Evolutionary conservation across 306 rosid genomes (phyloP), one percentile per base, ranked within the genome.

Genomic region (Canavalia gladiata): DNA sequence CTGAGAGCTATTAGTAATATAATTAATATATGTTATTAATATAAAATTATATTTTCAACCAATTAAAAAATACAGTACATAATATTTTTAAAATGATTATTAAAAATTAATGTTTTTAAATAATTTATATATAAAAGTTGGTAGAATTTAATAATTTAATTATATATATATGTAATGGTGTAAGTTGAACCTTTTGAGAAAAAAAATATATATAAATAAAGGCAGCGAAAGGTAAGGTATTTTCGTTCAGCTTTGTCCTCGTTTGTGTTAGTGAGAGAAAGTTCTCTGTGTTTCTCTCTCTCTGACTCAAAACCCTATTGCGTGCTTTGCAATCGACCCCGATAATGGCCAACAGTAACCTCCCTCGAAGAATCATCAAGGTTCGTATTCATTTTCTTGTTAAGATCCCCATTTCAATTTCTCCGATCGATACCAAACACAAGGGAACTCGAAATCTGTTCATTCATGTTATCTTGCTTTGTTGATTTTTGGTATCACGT

Each of bases 301-400:
- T 51, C 6, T 39, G 11, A 57, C 72, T 71, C 78, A 73, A 85
- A 89, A 79, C 89, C 95, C 93, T 82, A 68, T 92, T 66, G 92
- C 91, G 85, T 90, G 87, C 79, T 84, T 82, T 86, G 72, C 88
- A 95, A 91, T 90, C 89, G 89, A 85, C 88, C 87, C 60, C 33
- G 72, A 52, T 10, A 41, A 95, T 95, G 97, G 97, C 97, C 30
- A 95, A 91, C 92, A 91, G 97, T 84, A 95, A 91, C 78, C 99
- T 93, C 71, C 97, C 99, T 64, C 94, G 94, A 77, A 87, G 99
- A 85, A 95, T 95, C 87, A 93, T 95, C 86, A 88, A 88, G 91
- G 89, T 88, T 81, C 4, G 81, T 77, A n/a, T 57, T 60, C 65
- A 35, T 87, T 88, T 6, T 30, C 85, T 82, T 33, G 55, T 55